Base-by-base conservation (phyloP, 306 rosid species). In the Calophaca sinica region DNA sequence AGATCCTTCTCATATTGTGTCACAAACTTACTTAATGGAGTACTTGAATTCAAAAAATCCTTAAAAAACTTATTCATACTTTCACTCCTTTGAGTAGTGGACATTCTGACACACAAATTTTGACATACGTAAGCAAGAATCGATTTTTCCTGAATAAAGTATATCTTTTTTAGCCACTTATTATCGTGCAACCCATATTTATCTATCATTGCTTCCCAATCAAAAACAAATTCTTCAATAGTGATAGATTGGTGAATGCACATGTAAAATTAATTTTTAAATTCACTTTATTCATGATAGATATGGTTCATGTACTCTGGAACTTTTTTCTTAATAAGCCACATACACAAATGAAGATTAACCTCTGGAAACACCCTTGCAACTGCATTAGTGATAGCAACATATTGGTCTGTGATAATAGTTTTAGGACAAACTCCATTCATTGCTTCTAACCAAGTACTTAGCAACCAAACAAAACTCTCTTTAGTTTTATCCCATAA, bases 271-370 rank as follows among this genome's bases (percentile, higher is more conserved):
- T 58, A 15, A 31, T 58, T 58, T n/a, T 31, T 58, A 7, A 58
- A 58, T 58, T 58, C 64, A 58, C 42, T 31, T 9, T 58, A 41
- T 1, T 53, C 36, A 28, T 20, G 36, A 55, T 55, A 26, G 26
- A 55, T 26, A 55, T 55, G 15, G 61, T 35, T 61, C 46, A 61
- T 31, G 28, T 61, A 6, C 41, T 36, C 41, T 36, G 41, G 39
- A 54, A 57, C 63, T 57, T 53, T 57, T 57, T 57, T 57, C 39
- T 57, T 39, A 9, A 57, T 57, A 39, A 28, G 63, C 39, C 14
- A 57, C 63, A 57, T 31, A 4, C 39, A 57, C 28, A 7, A 57
- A 5, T 57, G 63, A 57, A 9, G 63, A 9, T 6, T 53, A 15
- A 20, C 33, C 3, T 53, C 60, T 26, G 33, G 60, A 5, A 53